Evolutionary conservation across 164 flowering plant genomes (phyloP), one percentile per base, ranked within the genome.

Genomic region (Macadamia integrifolia): DNA sequence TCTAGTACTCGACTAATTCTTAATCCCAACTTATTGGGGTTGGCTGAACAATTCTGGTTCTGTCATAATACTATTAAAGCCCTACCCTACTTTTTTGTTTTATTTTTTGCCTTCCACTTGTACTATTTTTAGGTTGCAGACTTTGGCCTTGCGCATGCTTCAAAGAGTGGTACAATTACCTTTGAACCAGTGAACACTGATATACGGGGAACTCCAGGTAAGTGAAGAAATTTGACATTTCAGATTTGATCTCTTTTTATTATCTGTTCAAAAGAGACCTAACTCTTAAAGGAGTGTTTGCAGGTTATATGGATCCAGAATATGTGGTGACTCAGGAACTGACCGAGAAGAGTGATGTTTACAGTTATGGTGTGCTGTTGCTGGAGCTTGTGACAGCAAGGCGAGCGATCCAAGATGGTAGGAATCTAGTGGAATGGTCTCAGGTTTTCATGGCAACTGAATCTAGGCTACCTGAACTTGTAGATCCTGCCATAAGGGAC

Each of bases 271-370:
- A 43, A 58, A 49, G 31, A 46, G 60, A 67, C 7, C 59, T 72
- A 40, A 64, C 44, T 60, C 15, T 58, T 64, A 2, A 23, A 23
- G 23, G 50, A 52, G 66, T 65, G 28, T 6, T 67, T 77, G 23
- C 89, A 95, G 99, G 99, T 73, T 95, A 95, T 53, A 86, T 95
- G 92, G 99, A 95, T 71, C 99, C 99, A 13, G 96, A 95, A 76
- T 92, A 95, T 72, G 88, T 88, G 60, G 74, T 89, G 66, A 88
- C 89, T 46, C 92, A 85, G 77, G 96, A 95, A 77, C 88, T 95
- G 68, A 89, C 96, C 0, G 99, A 95, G 73, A 95, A 95, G 80
- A 95, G 97, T 60, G 99, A 95, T 68, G 74, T 95, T 9, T 95
- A 95, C 79, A 92, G 99, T 76, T 95, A 92, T 66, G 99, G 99